These are phyloP conservation scores for Atkinsonella hypoxylon DNA, from an alignment of 2,329 filamentous ascomycete genomes.

Conservation along the genomic window DNA sequence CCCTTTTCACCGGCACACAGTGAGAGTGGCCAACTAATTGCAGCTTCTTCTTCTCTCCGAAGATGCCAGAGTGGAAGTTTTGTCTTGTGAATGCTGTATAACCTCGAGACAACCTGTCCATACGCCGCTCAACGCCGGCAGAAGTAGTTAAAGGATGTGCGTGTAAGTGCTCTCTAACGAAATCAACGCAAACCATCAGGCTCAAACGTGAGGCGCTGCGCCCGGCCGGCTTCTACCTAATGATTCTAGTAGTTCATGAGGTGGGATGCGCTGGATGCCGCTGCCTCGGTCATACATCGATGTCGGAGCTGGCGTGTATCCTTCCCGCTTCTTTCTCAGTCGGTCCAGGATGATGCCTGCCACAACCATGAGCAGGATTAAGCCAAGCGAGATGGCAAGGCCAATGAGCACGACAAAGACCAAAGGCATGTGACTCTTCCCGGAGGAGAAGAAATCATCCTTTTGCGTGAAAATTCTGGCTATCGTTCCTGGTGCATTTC, in stretches of 20 bases:
- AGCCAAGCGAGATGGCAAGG: constrained; percentile 62
- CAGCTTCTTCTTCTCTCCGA: not conserved
- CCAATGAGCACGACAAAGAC: constrained; percentile 73
- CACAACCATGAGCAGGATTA: constrained; percentile 68
- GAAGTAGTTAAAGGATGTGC: constrained; percentile 9
- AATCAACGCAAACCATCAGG: constrained; percentile 9
- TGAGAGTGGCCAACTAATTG: not conserved
- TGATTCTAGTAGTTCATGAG: constrained; percentile 45
- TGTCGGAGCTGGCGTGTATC: constrained; percentile 67
- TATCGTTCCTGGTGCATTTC: constrained; percentile 59
- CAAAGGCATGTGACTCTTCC: constrained; percentile 49
- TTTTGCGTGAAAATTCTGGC: constrained; percentile 76
- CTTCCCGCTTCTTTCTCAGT: constrained; percentile 63
- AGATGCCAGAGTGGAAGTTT: not conserved
- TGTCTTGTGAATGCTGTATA: not conserved
- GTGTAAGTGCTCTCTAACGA: constrained; percentile 17
- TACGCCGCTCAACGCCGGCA: constrained; percentile 26
- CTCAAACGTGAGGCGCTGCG: constrained; percentile 37
- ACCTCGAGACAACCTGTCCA: constrained; percentile 7
- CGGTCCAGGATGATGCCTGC: constrained; percentile 65
- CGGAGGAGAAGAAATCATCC: constrained; percentile 57
- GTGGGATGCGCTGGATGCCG: constrained; percentile 48
- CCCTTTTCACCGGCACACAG: not conserved
- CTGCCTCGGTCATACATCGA: constrained; percentile 48
- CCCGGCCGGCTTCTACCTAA: constrained; percentile 35